Conservation (phyloP, 225 moss, liverwort and hornwort genomes). For the Polytrichum commune region DNA sequence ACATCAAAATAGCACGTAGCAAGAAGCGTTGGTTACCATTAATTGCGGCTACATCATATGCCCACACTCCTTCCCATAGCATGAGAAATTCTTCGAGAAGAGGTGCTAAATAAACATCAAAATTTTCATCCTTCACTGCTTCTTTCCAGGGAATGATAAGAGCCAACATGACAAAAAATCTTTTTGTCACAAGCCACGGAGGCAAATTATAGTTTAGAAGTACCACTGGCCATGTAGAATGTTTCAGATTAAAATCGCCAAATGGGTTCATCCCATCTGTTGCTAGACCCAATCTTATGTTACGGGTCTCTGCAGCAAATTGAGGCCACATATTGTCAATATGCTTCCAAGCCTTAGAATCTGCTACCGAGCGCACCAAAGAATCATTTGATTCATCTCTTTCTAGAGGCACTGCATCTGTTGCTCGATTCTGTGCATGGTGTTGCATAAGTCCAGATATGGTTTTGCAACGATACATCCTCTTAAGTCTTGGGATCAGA, state of each 20-base stretch:
- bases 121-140: neutral
- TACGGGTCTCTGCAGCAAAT: neutral
- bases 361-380: neutral
- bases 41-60: neutral
- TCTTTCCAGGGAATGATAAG: neutral
- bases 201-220: no score
- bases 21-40: neutral
- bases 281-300: neutral
- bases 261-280: neutral
- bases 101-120: conserved; percentile 2
- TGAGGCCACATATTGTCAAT: neutral
- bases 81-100: neutral
- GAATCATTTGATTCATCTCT: no score
- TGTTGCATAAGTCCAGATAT: neutral
- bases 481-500: neutral
- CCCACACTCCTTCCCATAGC: neutral
- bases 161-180: neutral
- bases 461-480: neutral
- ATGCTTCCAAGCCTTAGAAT: neutral
- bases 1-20: neutral
- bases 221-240: neutral
- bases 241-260: neutral
- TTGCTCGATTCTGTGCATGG: neutral
- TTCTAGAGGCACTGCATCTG: neutral
- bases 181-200: neutral